These are phyloP conservation scores for Fusarium guadeloupense DNA, from an alignment of 2,329 filamentous ascomycete species.

Conservation along the genomic window DNA sequence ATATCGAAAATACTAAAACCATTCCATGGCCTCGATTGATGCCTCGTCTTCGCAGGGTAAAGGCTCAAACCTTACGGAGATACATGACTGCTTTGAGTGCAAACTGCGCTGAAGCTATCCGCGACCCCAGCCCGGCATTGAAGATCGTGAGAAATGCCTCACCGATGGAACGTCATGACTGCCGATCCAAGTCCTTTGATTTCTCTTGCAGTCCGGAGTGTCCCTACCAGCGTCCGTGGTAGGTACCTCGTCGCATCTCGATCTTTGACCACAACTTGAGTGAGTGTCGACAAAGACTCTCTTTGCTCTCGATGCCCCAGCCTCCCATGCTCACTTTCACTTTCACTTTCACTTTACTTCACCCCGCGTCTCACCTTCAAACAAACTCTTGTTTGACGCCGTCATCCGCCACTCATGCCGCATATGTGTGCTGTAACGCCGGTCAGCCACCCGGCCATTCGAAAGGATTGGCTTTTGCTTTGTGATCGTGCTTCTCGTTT, in stretches of 20 bases:
- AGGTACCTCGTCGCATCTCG: background rate
- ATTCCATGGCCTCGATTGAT: constrained; percentile 6
- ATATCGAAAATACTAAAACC: background rate
- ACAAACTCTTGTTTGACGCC: constrained; percentile 14
- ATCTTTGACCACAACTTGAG: background rate
- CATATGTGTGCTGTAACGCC: background rate
- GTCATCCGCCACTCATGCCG: constrained; percentile 18
- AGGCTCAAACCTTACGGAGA: constrained; percentile 11
- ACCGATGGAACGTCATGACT: constrained; percentile 18
- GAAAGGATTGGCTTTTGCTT: constrained; percentile 8
- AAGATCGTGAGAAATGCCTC: constrained; percentile 31
- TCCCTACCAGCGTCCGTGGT: background rate
- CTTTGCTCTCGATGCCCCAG: constrained; percentile 1
- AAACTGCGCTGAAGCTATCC: constrained; percentile 13
- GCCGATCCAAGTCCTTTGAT: constrained; percentile 36
- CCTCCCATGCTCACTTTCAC: constrained; percentile 2
- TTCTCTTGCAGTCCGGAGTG: no score
- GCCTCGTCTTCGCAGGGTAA: constrained; percentile 8
- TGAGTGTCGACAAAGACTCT: background rate
- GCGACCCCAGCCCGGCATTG: constrained; percentile 17
- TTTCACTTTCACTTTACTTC: constrained; percentile 2
- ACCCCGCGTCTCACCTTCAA: constrained; percentile 28
- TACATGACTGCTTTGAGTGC: constrained; percentile 17
- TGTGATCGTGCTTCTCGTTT: constrained; percentile 10
- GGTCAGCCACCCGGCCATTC: constrained; percentile 13